These are phyloP conservation scores for Solanum verrucosum DNA, from an alignment of 257 asterid genomes.

Conservation along the genomic window DNA sequence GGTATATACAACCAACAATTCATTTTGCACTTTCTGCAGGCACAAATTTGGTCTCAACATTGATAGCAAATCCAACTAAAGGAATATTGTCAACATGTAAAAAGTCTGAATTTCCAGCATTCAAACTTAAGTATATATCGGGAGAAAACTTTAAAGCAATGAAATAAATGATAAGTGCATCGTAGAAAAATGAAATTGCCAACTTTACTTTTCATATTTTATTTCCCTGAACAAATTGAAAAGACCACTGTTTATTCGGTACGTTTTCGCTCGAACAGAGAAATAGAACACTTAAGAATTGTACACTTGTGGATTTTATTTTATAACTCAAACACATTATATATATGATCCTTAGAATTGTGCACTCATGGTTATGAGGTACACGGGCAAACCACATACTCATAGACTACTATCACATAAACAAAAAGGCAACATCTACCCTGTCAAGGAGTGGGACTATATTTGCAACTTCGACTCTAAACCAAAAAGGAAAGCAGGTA, in stretches of 20 bases:
- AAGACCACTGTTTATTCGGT: background rate
- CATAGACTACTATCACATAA: background rate
- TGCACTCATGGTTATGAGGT: background rate
- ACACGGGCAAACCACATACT: background rate
- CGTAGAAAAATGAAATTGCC: background rate
- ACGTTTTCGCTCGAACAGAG: background rate
- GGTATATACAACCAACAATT: constrained; percentile 27
- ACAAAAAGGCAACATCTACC: background rate
- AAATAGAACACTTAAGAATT: background rate
- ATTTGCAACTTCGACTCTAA: background rate
- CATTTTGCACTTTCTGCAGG: constrained; percentile 29
- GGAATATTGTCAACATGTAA: background rate
- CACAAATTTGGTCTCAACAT: background rate
- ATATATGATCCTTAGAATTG: background rate
- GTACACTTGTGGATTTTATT: background rate
- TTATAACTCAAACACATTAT: background rate
- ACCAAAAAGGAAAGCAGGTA: background rate
- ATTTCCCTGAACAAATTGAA: background rate
- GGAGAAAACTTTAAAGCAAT: background rate
- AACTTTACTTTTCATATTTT: constrained; percentile 10
- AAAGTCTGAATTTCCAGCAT: background rate
- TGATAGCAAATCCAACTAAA: background rate
- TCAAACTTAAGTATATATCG: background rate
- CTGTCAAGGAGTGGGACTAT: background rate
- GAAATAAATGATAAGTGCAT: background rate